Base-by-base conservation (phyloP, 208 protist species). In the Crithidia mellificae region DNA sequence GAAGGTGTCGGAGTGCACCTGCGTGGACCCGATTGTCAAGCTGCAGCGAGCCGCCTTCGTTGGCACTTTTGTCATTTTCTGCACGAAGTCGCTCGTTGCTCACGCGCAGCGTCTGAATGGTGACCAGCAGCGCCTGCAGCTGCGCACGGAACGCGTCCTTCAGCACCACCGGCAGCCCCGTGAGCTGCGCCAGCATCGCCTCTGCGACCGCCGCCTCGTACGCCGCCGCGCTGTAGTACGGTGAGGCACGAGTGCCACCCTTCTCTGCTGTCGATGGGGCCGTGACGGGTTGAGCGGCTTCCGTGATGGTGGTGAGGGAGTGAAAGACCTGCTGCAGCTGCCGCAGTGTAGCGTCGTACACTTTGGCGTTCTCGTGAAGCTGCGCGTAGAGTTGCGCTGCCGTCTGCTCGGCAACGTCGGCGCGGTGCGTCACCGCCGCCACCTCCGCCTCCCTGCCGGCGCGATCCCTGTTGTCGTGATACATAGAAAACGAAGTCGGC, bases 111-210 rank as follows among this genome's bases (percentile, higher is more conserved):
- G 52, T 52, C 14, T 6, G 49, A 30, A 75, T 19, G 25, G 69
- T 59, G 34, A 75, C 25, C 25, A 75, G 54, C 53, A 75, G 43
- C 14, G 68, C 55, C 11, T 25, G 52, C 53, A 75, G 30, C 47
- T 75, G 69, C 8, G 62, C 29, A 14, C 19, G 41, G 30, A 69
- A 53, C 8, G 69, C 69, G 24, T 63, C 47, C 17, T 41, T 54
- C 38, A 58, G 38, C n/a, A 55, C 24, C n/a, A 34, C 46, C 19
- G 69, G 55, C 20, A 65, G 20, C 1, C 43, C 17, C 8, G 29
- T 25, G 11, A 75, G 63, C 34, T 69, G 69, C 38, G 53, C 62
- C 62, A 75, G 62, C 52, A 75, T 75, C 6, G 54, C 59, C n/a
- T 27, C 55, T 14, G 38, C 27, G 0, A 75, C 62, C 0, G 54